phyloP scores from a whole-genome alignment of 306 rosid species.

The Pyrus bretschneideri region DNA sequence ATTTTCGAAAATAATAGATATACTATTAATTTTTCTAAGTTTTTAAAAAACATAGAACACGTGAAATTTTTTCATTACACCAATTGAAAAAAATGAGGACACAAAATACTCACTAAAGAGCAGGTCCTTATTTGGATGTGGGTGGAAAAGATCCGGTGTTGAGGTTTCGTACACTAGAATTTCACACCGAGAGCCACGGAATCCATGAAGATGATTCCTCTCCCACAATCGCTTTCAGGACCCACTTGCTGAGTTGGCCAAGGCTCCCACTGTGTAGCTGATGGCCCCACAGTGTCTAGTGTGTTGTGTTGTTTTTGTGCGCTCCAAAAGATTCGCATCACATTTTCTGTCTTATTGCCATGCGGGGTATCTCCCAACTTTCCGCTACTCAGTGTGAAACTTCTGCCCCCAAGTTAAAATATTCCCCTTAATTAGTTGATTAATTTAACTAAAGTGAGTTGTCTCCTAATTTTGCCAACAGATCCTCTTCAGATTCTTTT shows the following conservation, averaged over 20 bases:
- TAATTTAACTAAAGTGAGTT: not conserved
- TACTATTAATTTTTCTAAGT: no score
- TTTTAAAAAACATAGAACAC: no score
- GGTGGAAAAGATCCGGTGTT: no score
- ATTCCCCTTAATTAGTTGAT: not conserved
- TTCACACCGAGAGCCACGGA: not conserved
- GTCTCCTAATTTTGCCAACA: not conserved
- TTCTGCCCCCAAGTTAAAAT: not conserved
- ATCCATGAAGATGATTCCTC: not conserved
- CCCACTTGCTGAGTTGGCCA: not conserved
- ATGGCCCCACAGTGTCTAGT: not conserved
- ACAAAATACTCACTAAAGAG: no score
- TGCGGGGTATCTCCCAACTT: conserved; percentile 19
- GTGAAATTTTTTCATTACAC: no score
- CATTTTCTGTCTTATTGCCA: conserved; percentile 24
- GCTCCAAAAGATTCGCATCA: conserved; percentile 39
- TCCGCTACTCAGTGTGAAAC: not conserved
- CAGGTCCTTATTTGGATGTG: no score
- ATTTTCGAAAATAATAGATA: no score
- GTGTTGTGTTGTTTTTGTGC: conserved; percentile 13
- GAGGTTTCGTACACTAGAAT: no score
- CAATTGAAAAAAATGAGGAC: no score
- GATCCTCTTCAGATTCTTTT: no score
- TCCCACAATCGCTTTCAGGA: not conserved
- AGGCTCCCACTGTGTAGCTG: not conserved